Percentiles rank a stretch among this genome's conserved stretches.
These are phyloP conservation scores for Diaporthe caulivora DNA, from an alignment of 2,329 filamentous ascomycete species.

Conservation along the genomic window DNA sequence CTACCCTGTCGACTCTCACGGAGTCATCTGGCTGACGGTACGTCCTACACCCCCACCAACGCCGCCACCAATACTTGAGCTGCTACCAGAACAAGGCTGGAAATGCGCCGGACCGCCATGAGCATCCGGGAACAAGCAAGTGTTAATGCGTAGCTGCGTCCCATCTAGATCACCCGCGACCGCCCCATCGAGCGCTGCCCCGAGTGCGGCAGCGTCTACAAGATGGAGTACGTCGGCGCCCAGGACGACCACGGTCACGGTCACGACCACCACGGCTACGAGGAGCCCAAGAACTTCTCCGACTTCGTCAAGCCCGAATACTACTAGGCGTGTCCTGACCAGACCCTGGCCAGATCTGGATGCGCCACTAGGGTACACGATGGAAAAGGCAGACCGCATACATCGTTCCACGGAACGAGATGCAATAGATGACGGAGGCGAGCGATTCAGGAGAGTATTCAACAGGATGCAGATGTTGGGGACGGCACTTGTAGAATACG, in stretches of 20 bases:
- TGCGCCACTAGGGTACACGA: background rate
- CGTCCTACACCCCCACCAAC: slow-evolving; percentile 51
- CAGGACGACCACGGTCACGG: slow-evolving; percentile 73
- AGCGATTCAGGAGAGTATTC: slow-evolving; percentile 24
- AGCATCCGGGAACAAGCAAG: background rate
- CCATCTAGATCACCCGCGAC: slow-evolving; percentile 79
- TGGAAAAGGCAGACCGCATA: slow-evolving; percentile 47
- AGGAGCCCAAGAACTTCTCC: slow-evolving; percentile 96
- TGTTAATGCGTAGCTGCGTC: slow-evolving; percentile 22
- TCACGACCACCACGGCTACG: slow-evolving; percentile 71
- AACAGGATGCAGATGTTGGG: slow-evolving; percentile 9
- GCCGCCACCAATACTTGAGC: background rate
- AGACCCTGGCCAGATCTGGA: slow-evolving; percentile 36
- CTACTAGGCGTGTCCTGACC: slow-evolving; percentile 69
- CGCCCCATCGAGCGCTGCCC: slow-evolving; percentile 95
- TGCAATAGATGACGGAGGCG: slow-evolving; percentile 35
- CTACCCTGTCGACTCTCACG: slow-evolving; percentile 90
- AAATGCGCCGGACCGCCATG: background rate
- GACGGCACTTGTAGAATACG: slow-evolving; percentile 56
- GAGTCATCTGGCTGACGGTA: slow-evolving; percentile 91
- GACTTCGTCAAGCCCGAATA: slow-evolving; percentile 97
- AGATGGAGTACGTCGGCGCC: slow-evolving; percentile 96
- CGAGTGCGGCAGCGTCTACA: slow-evolving; percentile 96
- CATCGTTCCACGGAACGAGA: slow-evolving; percentile 15
- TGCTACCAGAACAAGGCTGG: background rate